Conservation (phyloP, 1,284 basidiomycete species). For the Phellinidium pouzarii region DNA sequence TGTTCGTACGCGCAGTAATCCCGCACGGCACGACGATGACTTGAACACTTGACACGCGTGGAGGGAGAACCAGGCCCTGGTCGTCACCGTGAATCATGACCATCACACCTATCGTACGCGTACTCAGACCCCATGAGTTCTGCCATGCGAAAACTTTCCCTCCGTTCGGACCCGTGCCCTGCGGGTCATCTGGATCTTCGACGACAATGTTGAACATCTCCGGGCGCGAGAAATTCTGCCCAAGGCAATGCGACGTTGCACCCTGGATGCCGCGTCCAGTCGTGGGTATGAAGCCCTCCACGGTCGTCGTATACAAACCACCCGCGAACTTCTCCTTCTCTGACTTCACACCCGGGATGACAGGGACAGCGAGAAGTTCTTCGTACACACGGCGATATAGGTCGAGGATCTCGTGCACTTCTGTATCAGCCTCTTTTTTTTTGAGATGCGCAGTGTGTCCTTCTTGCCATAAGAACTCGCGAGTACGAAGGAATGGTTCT, state of each 20-base stretch:
- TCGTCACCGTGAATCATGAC: constrained; percentile 99
- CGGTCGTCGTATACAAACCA: constrained; percentile 95
- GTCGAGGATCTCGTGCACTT: constrained; percentile 92
- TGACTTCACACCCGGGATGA: constrained; percentile 94
- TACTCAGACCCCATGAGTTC: constrained; percentile 97
- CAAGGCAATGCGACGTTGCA: constrained; percentile 96
- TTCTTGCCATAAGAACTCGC: constrained; percentile 99
- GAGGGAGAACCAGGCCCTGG: constrained; percentile 93
- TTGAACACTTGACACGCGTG: constrained; percentile 89
- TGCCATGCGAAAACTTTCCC: constrained; percentile 86
- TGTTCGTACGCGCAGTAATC: constrained; percentile 75
- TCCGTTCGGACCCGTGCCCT: constrained; percentile 40
- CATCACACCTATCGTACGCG: constrained; percentile 97
- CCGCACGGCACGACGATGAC: constrained; percentile 92
- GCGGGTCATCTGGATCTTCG: constrained; percentile 81
- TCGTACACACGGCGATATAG: constrained; percentile 96
- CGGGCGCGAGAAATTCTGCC: constrained; percentile 94
- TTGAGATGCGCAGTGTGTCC: constrained; percentile 95
- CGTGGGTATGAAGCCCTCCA: constrained; percentile 97
- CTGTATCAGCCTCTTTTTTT: constrained; percentile 83
- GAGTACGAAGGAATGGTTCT: constrained; percentile 98
- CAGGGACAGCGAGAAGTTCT: constrained; percentile 94
- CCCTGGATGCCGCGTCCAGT: constrained; percentile 97
- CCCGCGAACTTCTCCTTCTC: constrained; percentile 99
- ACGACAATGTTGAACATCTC: constrained; percentile 99